Percentiles rank a stretch among this genome's conserved stretches.
Conservation (phyloP, 139 green algal species). For the Micractinium sp. region DNA sequence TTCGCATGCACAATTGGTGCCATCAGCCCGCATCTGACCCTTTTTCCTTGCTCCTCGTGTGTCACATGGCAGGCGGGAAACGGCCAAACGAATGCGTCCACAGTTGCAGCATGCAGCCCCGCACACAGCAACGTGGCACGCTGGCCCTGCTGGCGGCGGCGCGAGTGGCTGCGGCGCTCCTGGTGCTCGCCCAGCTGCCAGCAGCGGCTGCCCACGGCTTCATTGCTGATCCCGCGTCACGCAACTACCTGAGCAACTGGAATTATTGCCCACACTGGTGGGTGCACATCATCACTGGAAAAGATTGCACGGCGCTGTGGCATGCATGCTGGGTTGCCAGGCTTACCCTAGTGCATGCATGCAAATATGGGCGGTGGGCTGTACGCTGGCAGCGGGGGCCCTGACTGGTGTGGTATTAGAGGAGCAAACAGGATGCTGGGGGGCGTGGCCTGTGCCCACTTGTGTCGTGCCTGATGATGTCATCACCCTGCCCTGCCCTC, state of each 20-base stretch:
- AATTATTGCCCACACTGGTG: constrained; percentile 13
- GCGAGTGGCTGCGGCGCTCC: not conserved
- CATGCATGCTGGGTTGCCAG: not conserved
- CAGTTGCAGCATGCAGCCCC: not conserved
- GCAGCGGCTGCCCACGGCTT: not conserved
- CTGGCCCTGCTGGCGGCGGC: not conserved
- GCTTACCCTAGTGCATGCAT: not conserved
- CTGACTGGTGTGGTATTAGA: not conserved
- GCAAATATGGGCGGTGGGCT: not conserved
- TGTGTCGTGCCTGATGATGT: not conserved
- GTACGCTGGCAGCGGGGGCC: not conserved
- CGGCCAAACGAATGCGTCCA: not conserved
- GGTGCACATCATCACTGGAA: not conserved
- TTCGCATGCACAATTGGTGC: too few species aligned
- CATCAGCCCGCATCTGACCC: too few species aligned
- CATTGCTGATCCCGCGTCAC: not conserved
- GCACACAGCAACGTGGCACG: not conserved
- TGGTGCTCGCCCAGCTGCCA: not conserved
- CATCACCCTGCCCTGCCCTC: not conserved
- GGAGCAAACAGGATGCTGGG: too few species aligned
- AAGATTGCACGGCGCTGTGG: not conserved
- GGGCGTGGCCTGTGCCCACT: not conserved
- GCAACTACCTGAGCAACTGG: constrained; percentile 17
- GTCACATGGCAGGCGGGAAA: too few species aligned
- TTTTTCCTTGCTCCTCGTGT: too few species aligned